Conservation (phyloP, 768 basidiomycete genomes). For the Mycena floridula region DNA sequence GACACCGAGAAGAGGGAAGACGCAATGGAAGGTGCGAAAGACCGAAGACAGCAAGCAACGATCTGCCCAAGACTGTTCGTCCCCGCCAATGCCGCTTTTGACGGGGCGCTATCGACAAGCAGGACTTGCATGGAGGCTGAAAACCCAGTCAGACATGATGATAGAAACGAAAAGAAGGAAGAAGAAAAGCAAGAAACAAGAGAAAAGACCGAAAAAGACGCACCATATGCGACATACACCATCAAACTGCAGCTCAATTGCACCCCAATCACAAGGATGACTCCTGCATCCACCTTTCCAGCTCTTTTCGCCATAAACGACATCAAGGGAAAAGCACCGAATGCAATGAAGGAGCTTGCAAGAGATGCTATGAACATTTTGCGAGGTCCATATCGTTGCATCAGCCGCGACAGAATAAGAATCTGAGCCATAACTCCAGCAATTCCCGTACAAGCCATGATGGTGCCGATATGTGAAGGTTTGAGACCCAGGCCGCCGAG, state of each 20-base stretch:
- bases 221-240: constrained; percentile 30
- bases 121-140: constrained; percentile 5
- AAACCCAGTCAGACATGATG: too few relatives aligned
- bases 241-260: constrained; percentile 25
- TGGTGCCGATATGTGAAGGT: constrained; percentile 44
- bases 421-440: constrained; percentile 50
- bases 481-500: constrained; percentile 48
- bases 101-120: constrained; percentile 31
- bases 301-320: constrained; percentile 25
- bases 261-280: constrained; percentile 23
- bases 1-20: constrained; percentile 50
- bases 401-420: constrained; percentile 41
- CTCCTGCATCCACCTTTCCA: constrained; percentile 25
- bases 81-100: too few relatives aligned
- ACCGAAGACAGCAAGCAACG: too few relatives aligned
- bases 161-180: constrained; percentile 10
- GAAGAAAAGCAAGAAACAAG: too few relatives aligned
- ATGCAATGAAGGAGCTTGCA: neutral
- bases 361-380: constrained; percentile 34
- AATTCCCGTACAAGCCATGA: constrained; percentile 41
- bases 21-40: constrained; percentile 38
- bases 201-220: too few relatives aligned
- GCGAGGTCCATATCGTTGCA: constrained; percentile 50
- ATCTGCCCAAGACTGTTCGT: too few relatives aligned
- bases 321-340: constrained; percentile 25